phyloP scores from a whole-genome alignment of 768 basidiomycete species.

The Hygrocybe coccinea region DNA sequence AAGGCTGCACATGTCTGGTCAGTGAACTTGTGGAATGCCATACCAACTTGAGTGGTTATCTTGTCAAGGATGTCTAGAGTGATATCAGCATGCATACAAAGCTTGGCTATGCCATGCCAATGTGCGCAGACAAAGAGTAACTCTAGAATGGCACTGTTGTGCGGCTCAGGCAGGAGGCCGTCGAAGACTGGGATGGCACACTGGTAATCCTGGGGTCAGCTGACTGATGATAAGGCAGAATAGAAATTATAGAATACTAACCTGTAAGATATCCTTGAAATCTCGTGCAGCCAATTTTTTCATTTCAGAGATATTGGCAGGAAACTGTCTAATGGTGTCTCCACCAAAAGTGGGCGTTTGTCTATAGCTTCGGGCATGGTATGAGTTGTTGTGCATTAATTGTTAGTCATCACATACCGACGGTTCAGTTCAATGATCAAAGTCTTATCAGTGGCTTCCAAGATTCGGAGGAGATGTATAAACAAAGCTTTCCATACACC shows the following conservation, averaged over 20 bases:
- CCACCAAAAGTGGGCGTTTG: slow-evolving; percentile 12
- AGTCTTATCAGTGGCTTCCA: slow-evolving; percentile 28
- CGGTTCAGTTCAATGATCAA: neutral
- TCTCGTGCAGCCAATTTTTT: slow-evolving; percentile 22
- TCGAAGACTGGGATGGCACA: slow-evolving; percentile 35
- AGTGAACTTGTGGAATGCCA: slow-evolving; percentile 25
- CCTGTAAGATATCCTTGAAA: slow-evolving; percentile 32
- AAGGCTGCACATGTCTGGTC: slow-evolving; percentile 21
- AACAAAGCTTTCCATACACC: slow-evolving; percentile 25
- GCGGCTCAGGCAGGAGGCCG: slow-evolving; percentile 27
- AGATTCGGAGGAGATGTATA: slow-evolving; percentile 26
- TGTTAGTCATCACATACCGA: neutral
- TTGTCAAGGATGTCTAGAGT: slow-evolving; percentile 24
- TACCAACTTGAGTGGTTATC: slow-evolving; percentile 22
- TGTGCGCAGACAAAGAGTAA: slow-evolving; percentile 30
- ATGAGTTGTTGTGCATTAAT: neutral
- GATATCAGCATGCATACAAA: slow-evolving; percentile 33
- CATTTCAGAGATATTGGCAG: slow-evolving; percentile 18
- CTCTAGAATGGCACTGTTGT: slow-evolving; percentile 26
- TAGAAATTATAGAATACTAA: neutral
- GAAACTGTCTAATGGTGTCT: slow-evolving; percentile 21
- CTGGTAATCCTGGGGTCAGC: slow-evolving; percentile 12
- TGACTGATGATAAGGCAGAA: slow-evolving; percentile 6
- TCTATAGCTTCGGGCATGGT: slow-evolving; percentile 7
- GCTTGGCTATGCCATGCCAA: slow-evolving; percentile 39